Evolutionary conservation across 345 rosid species (phyloP).

Genomic region (Populus nigra): DNA sequence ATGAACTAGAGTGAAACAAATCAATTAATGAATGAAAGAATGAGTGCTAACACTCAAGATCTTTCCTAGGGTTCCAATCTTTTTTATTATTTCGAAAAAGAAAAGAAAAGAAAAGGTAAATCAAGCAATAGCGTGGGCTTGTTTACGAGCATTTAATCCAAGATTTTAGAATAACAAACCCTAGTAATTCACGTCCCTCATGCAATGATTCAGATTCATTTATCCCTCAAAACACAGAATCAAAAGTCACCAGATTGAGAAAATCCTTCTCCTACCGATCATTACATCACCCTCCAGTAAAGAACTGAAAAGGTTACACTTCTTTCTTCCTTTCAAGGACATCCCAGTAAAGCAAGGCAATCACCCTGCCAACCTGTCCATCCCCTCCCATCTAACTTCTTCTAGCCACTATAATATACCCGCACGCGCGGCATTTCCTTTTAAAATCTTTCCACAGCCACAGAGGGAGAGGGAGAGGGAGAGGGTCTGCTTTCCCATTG

Average conservation of each 20-base stretch:
- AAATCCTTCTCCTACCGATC: neutral
- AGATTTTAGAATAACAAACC: no score
- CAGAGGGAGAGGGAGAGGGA: neutral
- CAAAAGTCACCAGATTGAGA: neutral
- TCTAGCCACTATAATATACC: slow-evolving; percentile 15
- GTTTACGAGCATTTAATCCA: no score
- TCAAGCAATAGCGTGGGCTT: no score
- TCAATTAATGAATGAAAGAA: no score
- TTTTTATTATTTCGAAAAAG: no score
- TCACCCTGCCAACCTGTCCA: slow-evolving; percentile 16
- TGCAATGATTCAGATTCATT: no score
- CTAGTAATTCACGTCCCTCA: no score
- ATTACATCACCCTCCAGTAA: neutral
- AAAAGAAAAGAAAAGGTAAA: no score
- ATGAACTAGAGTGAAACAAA: no score
- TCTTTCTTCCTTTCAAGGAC: neutral
- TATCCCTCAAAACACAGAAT: no score
- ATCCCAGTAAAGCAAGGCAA: neutral
- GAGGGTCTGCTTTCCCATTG: neutral
- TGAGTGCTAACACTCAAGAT: no score
- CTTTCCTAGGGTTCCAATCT: no score
- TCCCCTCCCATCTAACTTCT: neutral
- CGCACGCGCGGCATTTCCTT: slow-evolving; percentile 40
- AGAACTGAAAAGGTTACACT: neutral
- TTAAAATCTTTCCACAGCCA: slow-evolving; percentile 5